These are phyloP conservation scores for Ganoderma lucidum DNA, from an alignment of 1,284 basidiomycete genomes.

Conservation along the genomic window DNA sequence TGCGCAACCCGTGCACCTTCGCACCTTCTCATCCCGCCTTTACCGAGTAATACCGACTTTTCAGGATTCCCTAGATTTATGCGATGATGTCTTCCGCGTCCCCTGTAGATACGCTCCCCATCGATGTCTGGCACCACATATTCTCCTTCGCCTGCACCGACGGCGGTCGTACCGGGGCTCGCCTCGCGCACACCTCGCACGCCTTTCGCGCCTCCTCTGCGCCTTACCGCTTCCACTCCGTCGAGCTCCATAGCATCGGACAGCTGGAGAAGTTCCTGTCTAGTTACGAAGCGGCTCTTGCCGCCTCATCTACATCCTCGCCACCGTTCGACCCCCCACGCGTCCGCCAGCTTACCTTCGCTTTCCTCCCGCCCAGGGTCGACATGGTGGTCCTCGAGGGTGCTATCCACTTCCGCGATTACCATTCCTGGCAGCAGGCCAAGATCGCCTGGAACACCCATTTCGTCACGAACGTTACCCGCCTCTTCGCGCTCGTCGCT, in stretches of 20 bases:
- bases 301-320: not conserved
- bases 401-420: slow-evolving; percentile 23
- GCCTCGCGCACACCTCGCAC: slow-evolving; percentile 18
- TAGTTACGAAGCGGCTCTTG: slow-evolving; percentile 5
- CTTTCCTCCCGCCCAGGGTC: slow-evolving; percentile 19
- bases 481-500: slow-evolving; percentile 21
- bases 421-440: slow-evolving; percentile 17
- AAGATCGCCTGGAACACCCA: slow-evolving; percentile 25
- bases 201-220: slow-evolving; percentile 17
- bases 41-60: not conserved
- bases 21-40: not conserved
- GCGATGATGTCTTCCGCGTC: not conserved
- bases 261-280: slow-evolving; percentile 17
- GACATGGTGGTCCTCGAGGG: slow-evolving; percentile 23
- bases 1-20: not conserved
- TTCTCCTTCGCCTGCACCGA: slow-evolving; percentile 20
- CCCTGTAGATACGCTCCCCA: slow-evolving; percentile 16
- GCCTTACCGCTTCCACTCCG: slow-evolving; percentile 19
- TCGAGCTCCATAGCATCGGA: slow-evolving; percentile 12
- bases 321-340: slow-evolving; percentile 5
- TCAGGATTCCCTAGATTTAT: not conserved
- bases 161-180: slow-evolving; percentile 16
- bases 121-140: slow-evolving; percentile 25
- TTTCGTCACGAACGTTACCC: not conserved
- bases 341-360: slow-evolving; percentile 23